A percentile compares a stretch with the other conserved stretches of the same genome.
phyloP scores from a whole-genome alignment of 1,139 yeast species.

The Saccharomyces hybrid region DNA sequence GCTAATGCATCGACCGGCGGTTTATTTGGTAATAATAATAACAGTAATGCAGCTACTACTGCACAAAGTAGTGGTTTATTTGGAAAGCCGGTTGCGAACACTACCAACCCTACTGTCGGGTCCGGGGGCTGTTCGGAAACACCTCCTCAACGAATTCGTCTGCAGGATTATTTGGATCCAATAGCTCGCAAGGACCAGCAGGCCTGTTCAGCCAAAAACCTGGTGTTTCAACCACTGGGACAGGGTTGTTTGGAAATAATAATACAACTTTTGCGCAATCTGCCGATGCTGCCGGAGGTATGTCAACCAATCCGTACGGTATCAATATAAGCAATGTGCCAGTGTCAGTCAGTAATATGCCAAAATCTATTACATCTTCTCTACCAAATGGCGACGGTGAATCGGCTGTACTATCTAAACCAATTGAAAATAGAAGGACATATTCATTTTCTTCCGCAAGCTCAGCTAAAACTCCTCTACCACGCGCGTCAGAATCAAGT shows the following conservation, averaged over 20 bases:
- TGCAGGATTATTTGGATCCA: slow-evolving; percentile 8
- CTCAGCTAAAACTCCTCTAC: slow-evolving; percentile 10
- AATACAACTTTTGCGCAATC: slow-evolving; percentile 1
- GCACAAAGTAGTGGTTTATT: slow-evolving; percentile 10
- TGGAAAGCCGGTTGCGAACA: slow-evolving; percentile 8
- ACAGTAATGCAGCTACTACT: not conserved
- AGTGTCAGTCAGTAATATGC: slow-evolving; percentile 31
- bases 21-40: slow-evolving; percentile 12
- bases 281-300: not conserved
- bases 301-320: slow-evolving; percentile 28
- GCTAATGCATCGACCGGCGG: slow-evolving; percentile 5
- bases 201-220: not conserved
- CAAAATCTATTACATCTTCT: slow-evolving; percentile 32
- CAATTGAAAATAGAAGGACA: slow-evolving; percentile 15
- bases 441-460: slow-evolving; percentile 15
- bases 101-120: slow-evolving; percentile 7
- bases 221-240: not conserved
- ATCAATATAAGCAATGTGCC: slow-evolving; percentile 21
- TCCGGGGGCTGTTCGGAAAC: slow-evolving; percentile 9
- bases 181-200: slow-evolving; percentile 7
- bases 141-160: slow-evolving; percentile 6
- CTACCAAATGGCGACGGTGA: not conserved
- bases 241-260: slow-evolving; percentile 8
- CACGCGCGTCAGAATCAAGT: slow-evolving; percentile 23
- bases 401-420: not conserved